Evolutionary conservation across 129 eudicot genomes (phyloP), one percentile per base, ranked within the genome.

Genomic region (Pittosporum tobira): DNA sequence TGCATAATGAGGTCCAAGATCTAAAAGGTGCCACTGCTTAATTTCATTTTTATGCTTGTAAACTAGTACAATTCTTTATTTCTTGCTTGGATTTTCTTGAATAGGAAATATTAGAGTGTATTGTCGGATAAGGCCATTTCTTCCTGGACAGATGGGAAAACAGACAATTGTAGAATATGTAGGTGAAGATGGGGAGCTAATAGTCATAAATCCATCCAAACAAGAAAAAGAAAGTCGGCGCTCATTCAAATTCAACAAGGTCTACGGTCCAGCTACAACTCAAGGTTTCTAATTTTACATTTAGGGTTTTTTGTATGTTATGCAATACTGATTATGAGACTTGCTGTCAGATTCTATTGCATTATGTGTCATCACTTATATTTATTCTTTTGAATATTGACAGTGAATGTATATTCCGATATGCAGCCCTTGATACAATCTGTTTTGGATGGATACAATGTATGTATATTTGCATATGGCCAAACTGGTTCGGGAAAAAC

Each of bases 401-500:
- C 79, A 86, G 95, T 75, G 65, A 82, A 79, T 38, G 91, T 86
- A 36, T 86, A 64, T 54, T 60, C 76, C 57, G 95, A 86, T 67
- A 82, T 70, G 15, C 87, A 79, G 55, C 95, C 84, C 8, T 26
- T 86, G 51, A 74, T 86, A 52, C 91, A 69, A 44, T 79, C 95
- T 0, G 84, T 86, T n/a, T n/a, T n/a, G n/a, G n/a, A n/a, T n/a
- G n/a, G n/a, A n/a, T n/a, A n/a, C n/a, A n/a, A n/a, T n/a, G 90
- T 82, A 12, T 86, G 95, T 43, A 86, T 86, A 57, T 86, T 86
- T 69, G 95, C 95, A 29, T 86, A 86, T 53, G 95, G 95, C 44
- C 95, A 86, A 75, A 85, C 95, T 26, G 95, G 95, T 63, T 76
- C 95, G n/a, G n/a, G n/a, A n/a, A n/a, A n/a, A n/a, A n/a, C n/a